Conservation (phyloP, 768 basidiomycete genomes). For the Tephrocybe sp. region DNA sequence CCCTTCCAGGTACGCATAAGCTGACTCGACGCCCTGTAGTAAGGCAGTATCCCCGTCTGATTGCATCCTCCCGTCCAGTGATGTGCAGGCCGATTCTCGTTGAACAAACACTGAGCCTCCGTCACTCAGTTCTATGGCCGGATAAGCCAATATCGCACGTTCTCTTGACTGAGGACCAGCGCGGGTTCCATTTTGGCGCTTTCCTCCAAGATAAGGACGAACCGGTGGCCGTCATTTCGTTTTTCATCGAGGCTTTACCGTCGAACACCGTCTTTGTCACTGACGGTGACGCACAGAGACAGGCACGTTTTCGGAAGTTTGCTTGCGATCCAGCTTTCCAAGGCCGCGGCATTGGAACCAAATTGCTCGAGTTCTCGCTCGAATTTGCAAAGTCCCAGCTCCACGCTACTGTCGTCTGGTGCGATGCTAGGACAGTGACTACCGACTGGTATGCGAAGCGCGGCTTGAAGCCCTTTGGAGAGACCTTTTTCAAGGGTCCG, state of each 20-base stretch:
- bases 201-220: constrained; percentile 38
- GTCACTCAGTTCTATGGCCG: constrained; percentile 62
- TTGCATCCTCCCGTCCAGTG: neutral
- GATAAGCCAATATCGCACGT: constrained; percentile 48
- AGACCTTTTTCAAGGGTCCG: constrained; percentile 49
- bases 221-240: constrained; percentile 55
- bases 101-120: constrained; percentile 46
- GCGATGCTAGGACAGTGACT: constrained; percentile 46
- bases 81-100: constrained; percentile 29
- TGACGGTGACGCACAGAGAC: constrained; percentile 10
- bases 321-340: constrained; percentile 54
- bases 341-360: constrained; percentile 52
- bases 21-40: neutral
- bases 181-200: constrained; percentile 55
- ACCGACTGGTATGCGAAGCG: constrained; percentile 51
- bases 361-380: constrained; percentile 38
- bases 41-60: neutral
- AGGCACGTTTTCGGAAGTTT: constrained; percentile 60
- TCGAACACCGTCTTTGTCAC: constrained; percentile 18
- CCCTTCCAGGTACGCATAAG: neutral
- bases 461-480: constrained; percentile 50
- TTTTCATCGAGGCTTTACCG: constrained; percentile 47
- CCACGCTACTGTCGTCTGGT: constrained; percentile 49
- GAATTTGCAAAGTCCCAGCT: constrained; percentile 34
- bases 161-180: constrained; percentile 49